Percentiles rank a stretch among this genome's conserved stretches.
Conservation (phyloP, 2,329 filamentous ascomycete species). For the Sphaceloma murrayae region DNA sequence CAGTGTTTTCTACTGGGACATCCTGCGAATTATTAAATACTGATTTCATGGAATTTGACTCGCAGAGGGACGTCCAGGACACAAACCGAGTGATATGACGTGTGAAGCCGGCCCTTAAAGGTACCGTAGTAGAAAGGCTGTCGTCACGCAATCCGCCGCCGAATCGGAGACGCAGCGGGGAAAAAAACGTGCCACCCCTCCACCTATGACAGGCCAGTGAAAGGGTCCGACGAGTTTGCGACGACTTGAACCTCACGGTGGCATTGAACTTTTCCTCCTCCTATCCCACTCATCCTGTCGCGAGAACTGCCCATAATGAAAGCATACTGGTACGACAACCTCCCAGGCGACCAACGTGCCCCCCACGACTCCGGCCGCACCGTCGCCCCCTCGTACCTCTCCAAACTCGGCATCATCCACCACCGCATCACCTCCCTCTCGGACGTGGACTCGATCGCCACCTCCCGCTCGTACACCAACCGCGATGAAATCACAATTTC, state of each 20-base stretch:
- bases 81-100: too few relatives aligned
- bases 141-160: too few relatives aligned
- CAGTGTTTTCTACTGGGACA: too few relatives aligned
- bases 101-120: too few relatives aligned
- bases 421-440: constrained; percentile 54
- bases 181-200: too few relatives aligned
- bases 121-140: too few relatives aligned
- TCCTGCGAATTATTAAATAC: too few relatives aligned
- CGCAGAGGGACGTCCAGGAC: too few relatives aligned
- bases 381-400: constrained; percentile 57
- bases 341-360: constrained; percentile 76
- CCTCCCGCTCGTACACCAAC: constrained; percentile 77
- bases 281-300: not conserved
- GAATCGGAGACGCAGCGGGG: too few relatives aligned
- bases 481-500: constrained; percentile 88
- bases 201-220: too few relatives aligned
- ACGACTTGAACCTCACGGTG: not conserved
- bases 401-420: constrained; percentile 71
- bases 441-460: constrained; percentile 64
- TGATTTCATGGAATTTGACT: too few relatives aligned
- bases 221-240: too few relatives aligned
- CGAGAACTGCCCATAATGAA: constrained; percentile 43
- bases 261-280: not conserved
- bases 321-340: constrained; percentile 63
- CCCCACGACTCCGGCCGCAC: constrained; percentile 74